A percentile compares a stretch with the other conserved stretches of the same genome.
These are phyloP conservation scores for Stachybotrys elegans DNA, from an alignment of 2,329 filamentous ascomycete species.

Conservation along the genomic window DNA sequence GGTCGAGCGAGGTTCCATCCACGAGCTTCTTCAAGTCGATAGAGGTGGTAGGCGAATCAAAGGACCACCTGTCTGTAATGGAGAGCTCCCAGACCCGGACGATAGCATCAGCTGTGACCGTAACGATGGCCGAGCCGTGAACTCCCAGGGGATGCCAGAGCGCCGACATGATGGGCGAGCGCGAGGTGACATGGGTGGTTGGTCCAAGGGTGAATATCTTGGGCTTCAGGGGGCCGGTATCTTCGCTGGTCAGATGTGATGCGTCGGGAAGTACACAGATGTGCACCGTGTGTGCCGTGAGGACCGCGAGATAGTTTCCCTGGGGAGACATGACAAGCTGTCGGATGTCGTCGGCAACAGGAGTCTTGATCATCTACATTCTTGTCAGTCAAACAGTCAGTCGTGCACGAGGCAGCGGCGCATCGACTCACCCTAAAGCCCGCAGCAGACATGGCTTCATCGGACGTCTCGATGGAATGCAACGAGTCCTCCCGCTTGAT, in stretches of 20 bases:
- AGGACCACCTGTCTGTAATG: slow-evolving; percentile 77
- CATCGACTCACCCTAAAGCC: slow-evolving; percentile 27
- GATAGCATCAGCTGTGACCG: slow-evolving; percentile 80
- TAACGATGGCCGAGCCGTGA: slow-evolving; percentile 76
- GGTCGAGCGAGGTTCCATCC: slow-evolving; percentile 74
- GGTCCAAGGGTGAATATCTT: slow-evolving; percentile 91
- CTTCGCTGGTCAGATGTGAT: slow-evolving; percentile 66
- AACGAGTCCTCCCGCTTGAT: slow-evolving; percentile 45
- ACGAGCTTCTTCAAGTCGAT: slow-evolving; percentile 86
- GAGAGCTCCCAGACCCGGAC: slow-evolving; percentile 90
- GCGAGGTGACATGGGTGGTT: slow-evolving; percentile 83
- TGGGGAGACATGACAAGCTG: slow-evolving; percentile 83
- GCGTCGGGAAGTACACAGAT: slow-evolving; percentile 80
- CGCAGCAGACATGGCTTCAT: slow-evolving; percentile 7
- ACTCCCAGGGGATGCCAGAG: slow-evolving; percentile 92
- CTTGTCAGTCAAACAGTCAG: slow-evolving; percentile 2
- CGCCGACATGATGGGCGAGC: slow-evolving; percentile 72
- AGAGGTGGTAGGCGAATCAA: slow-evolving; percentile 75
- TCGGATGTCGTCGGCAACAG: slow-evolving; percentile 75
- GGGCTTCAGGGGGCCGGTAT: slow-evolving; percentile 65
- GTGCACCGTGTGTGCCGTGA: slow-evolving; percentile 83
- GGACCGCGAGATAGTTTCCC: slow-evolving; percentile 74
- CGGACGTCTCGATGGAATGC: slow-evolving; percentile 20
- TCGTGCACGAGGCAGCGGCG: not conserved
- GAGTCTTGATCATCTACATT: slow-evolving; percentile 65